A percentile compares a stretch with the other conserved stretches of the same genome.
Evolutionary conservation across 768 basidiomycete genomes (phyloP).

Genomic region (Thelephora ganbajun): DNA sequence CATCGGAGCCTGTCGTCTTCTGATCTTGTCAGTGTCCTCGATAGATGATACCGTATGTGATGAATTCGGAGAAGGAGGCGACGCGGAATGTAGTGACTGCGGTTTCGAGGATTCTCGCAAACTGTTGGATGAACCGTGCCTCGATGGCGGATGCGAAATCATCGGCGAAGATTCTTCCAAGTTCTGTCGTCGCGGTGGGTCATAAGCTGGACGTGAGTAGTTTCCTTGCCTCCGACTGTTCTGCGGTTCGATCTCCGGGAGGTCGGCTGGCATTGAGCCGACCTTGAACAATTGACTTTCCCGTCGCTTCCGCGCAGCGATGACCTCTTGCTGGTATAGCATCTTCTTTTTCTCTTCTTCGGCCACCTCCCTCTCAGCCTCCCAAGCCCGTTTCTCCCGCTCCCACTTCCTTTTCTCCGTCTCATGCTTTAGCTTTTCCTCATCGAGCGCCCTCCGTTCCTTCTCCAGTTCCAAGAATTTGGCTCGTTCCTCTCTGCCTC

Average conservation of each 20-base stretch:
- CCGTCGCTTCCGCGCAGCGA: conserved; percentile 44
- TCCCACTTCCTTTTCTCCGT: conserved; percentile 30
- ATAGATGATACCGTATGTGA: not conserved
- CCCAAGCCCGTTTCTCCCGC: conserved; percentile 31
- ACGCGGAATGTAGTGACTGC: not conserved
- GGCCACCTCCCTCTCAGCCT: conserved; percentile 31
- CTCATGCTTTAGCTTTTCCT: conserved; percentile 30
- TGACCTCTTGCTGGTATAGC: conserved; percentile 43
- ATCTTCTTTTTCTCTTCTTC: conserved; percentile 43
- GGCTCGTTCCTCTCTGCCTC: conserved; percentile 61
- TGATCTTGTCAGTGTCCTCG: not conserved
- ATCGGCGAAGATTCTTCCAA: not conserved
- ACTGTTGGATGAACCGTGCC: not conserved
- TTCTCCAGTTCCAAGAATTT: conserved; percentile 42
- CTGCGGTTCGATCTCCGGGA: not conserved
- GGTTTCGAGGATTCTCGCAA: not conserved
- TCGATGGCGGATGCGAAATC: not conserved
- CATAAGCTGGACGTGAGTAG: not conserved
- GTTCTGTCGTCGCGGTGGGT: not conserved
- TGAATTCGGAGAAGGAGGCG: not conserved
- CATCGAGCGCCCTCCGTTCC: conserved; percentile 21
- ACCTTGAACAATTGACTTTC: conserved; percentile 21
- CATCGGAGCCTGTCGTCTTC: not conserved
- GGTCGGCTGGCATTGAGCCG: not conserved
- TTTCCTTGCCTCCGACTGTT: not conserved